Evolutionary conservation across 2,329 filamentous ascomycete species (phyloP), one percentile per base, ranked within the genome.

Genomic region (Chrysoporthe cubensis): DNA sequence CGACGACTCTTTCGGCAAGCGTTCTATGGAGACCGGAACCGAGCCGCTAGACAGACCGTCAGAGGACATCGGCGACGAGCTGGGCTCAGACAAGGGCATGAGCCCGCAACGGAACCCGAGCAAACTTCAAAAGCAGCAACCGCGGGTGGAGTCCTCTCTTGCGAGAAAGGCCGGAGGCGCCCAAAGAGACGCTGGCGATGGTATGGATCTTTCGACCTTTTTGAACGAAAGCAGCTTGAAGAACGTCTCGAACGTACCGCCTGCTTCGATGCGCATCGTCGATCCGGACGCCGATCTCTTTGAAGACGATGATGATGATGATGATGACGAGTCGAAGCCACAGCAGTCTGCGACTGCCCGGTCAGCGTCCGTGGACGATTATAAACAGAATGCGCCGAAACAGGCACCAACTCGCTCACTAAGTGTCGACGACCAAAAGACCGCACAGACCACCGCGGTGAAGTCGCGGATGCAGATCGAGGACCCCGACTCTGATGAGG

Each of bases 91-190:
- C 13, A 68, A 66, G 50, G 54, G 54, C 42, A 61, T 61, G 59
- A 65, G 54, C 34, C 63, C 63, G n/a, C 54, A 65, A 21, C 57
- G 54, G 34, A 65, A 54, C 32, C 44, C 86, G 3, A 88, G 86
- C 80, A 94, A 93, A 77, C 81, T 93, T 64, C 90, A 93, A 74
- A 94, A 94, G 77, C 85, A 86, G 66, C 85, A 85, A 67, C 84
- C 86, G 1, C 77, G 84, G 61, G 77, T 74, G 11, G 85, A 86
- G 66, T 78, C 81, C 8, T 85, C 83, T 5, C 80, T 82, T 16
- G 80, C 80, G 26, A 78, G 79, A 40, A 86, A 82, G 72, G 70
- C 77, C 11, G 72, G 73, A 40, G 73, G 75, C 4, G 69, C 72
- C 11, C 71, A 72, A 50, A 77, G 77, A 58, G 75, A 76, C 37